Conservation (phyloP, 2,329 filamentous ascomycete species). For the Zasmidium citrigriseum region DNA sequence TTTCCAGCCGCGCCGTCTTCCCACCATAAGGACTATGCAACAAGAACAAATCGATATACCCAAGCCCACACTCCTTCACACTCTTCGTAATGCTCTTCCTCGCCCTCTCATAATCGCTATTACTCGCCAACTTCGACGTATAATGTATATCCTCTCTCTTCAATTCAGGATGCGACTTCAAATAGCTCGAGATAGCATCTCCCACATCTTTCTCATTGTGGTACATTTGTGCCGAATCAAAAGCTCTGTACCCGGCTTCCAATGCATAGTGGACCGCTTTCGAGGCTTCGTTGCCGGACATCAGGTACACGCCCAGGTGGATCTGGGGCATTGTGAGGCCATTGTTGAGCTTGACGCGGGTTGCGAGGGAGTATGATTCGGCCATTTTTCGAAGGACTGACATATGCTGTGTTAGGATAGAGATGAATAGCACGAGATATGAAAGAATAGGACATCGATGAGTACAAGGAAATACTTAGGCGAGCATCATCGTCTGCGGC, state of each 20-base stretch:
- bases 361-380: constrained; percentile 41
- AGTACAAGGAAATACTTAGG: not conserved
- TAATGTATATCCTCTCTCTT: constrained; percentile 73
- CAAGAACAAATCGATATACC: constrained; percentile 78
- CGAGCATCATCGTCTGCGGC: not conserved
- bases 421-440: not conserved
- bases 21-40: constrained; percentile 80
- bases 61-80: constrained; percentile 65
- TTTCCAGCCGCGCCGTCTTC: constrained; percentile 64
- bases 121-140: constrained; percentile 74
- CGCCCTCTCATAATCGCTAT: constrained; percentile 67
- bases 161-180: constrained; percentile 41
- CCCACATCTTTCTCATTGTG: constrained; percentile 73
- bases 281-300: constrained; percentile 62
- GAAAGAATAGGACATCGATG: not conserved
- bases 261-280: constrained; percentile 50
- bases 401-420: constrained; percentile 7
- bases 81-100: constrained; percentile 66
- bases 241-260: constrained; percentile 50
- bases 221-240: constrained; percentile 67
- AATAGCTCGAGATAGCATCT: constrained; percentile 54
- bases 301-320: constrained; percentile 74
- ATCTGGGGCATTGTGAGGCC: constrained; percentile 68
- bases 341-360: constrained; percentile 59
- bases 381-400: constrained; percentile 22